These are phyloP conservation scores for Sugiyamaella smithiae DNA, from an alignment of 805 yeast genomes.

Conservation along the genomic window DNA sequence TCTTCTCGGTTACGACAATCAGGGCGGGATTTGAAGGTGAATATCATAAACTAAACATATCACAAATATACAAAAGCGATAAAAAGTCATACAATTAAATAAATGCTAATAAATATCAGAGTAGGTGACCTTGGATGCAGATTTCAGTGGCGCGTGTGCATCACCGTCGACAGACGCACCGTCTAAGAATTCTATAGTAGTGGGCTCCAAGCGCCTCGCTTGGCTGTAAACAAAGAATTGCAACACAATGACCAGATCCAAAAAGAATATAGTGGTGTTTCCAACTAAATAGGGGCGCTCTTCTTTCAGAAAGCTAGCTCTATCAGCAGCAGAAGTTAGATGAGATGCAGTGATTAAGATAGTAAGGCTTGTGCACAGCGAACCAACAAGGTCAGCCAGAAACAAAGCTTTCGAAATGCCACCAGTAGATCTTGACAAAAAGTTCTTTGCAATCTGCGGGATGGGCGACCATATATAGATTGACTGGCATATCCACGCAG, in stretches of 20 bases:
- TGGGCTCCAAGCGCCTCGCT: background rate
- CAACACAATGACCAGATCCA: constrained; percentile 28
- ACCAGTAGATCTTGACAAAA: constrained; percentile 42
- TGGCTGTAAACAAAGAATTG: constrained; percentile 25
- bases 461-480: constrained; percentile 32
- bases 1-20: no score
- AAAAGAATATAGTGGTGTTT: constrained; percentile 24
- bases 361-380: constrained; percentile 29
- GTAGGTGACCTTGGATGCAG: background rate
- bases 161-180: constrained; percentile 4
- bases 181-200: constrained; percentile 1
- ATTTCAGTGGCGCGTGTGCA: background rate
- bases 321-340: constrained; percentile 15
- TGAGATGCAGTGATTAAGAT: constrained; percentile 28
- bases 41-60: no score
- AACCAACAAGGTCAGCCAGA: constrained; percentile 30
- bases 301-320: constrained; percentile 26
- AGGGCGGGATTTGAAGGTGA: no score
- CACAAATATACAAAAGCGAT: no score
- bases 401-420: constrained; percentile 31
- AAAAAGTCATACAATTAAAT: no score
- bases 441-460: constrained; percentile 43
- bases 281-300: constrained; percentile 34
- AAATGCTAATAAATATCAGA: constrained; percentile 1
- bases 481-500: constrained; percentile 19